Evolutionary conservation across 2,329 filamentous ascomycete genomes (phyloP).

Genomic region (Ascochyta koolunga): DNA sequence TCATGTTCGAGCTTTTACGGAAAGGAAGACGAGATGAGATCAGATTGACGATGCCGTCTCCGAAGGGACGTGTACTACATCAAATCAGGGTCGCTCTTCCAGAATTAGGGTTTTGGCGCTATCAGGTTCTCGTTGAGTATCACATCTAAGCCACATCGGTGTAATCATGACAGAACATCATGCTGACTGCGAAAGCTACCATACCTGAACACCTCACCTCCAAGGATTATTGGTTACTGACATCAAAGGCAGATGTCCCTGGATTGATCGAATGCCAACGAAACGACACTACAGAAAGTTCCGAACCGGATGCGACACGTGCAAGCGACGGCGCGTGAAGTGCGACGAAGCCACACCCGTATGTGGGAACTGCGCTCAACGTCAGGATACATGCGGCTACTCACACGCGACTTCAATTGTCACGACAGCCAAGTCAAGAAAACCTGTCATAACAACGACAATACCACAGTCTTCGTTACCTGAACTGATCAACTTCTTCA

Average conservation of each 20-base stretch:
- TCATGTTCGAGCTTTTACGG: no score
- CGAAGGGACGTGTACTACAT: not conserved
- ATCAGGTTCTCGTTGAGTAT: not conserved
- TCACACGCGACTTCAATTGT: not conserved
- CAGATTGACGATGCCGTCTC: not conserved
- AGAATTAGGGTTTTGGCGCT: not conserved
- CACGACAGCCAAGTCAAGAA: not conserved
- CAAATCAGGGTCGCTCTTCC: not conserved
- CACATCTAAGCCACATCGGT: constrained; percentile 6
- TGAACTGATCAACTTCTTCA: not conserved
- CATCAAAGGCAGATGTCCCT: not conserved
- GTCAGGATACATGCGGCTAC: constrained; percentile 11
- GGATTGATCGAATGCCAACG: constrained; percentile 2
- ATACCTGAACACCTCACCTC: not conserved
- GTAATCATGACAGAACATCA: not conserved
- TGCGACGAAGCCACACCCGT: constrained; percentile 11
- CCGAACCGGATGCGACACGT: constrained; percentile 19
- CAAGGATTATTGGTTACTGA: not conserved
- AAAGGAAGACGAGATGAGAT: not conserved
- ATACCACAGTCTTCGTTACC: not conserved
- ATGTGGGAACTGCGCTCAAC: constrained; percentile 14
- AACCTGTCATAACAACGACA: not conserved
- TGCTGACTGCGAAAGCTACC: not conserved
- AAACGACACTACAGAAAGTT: constrained; percentile 18
- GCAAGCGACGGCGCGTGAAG: constrained; percentile 19